A percentile compares a stretch with the other conserved stretches of the same genome.
These are phyloP conservation scores for Schizophyllum amplum DNA, from an alignment of 1,284 basidiomycete species.

Conservation along the genomic window DNA sequence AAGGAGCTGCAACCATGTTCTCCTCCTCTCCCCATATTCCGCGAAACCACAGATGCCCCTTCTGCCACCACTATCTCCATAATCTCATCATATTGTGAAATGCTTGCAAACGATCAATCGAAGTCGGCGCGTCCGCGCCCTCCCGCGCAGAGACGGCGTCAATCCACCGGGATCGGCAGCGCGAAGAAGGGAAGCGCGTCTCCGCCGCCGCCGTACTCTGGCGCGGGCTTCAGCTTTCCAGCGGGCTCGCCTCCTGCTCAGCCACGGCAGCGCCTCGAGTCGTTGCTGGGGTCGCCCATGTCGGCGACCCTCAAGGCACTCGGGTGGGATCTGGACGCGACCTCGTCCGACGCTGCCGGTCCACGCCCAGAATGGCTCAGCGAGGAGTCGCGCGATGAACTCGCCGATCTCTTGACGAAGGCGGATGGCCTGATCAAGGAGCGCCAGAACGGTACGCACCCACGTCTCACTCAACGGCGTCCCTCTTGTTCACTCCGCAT, in stretches of 20 bases:
- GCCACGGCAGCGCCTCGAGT: constrained; percentile 27
- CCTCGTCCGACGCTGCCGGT: constrained; percentile 6
- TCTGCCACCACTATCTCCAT: background rate
- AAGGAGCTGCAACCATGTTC: background rate
- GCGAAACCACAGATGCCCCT: background rate
- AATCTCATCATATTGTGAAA: background rate
- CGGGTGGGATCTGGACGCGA: constrained; percentile 18
- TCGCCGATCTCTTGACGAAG: constrained; percentile 56
- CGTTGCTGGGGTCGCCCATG: constrained; percentile 31
- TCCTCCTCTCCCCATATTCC: background rate
- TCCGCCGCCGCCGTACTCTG: background rate
- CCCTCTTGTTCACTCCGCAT: constrained; percentile 12
- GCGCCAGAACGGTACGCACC: constrained; percentile 59
- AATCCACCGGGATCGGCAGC: background rate
- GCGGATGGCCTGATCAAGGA: constrained; percentile 69
- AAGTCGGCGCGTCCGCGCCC: background rate
- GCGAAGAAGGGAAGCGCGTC: background rate
- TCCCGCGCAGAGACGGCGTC: background rate
- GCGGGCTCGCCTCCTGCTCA: constrained; percentile 32
- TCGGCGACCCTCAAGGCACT: constrained; percentile 24
- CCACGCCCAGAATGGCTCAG: constrained; percentile 40
- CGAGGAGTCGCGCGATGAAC: constrained; percentile 63
- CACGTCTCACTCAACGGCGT: background rate
- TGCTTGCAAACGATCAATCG: background rate
- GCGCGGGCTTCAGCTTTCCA: constrained; percentile 9